Conservation (phyloP, 2,329 filamentous ascomycete species). For the Beauveria asiatica region DNA sequence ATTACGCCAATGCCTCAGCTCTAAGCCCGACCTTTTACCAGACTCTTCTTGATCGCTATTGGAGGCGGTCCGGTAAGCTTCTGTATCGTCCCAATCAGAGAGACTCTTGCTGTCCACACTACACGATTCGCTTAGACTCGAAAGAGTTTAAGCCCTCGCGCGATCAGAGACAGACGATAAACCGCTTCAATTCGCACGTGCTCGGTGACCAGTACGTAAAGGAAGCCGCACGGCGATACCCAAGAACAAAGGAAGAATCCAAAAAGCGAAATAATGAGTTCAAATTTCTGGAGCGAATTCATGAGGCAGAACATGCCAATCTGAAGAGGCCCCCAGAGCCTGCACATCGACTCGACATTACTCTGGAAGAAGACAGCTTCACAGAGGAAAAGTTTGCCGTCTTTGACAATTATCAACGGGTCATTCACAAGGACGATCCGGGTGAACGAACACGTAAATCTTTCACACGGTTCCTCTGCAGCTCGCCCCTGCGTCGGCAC, state of each 20-base stretch:
- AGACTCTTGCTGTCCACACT: conserved; percentile 85
- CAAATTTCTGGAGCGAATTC: conserved; percentile 55
- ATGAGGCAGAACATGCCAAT: conserved; percentile 54
- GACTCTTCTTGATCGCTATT: conserved; percentile 62
- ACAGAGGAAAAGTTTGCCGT: conserved; percentile 68
- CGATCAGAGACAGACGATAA: conserved; percentile 67
- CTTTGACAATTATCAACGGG: conserved; percentile 65
- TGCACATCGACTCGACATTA: conserved; percentile 59
- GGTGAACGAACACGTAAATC: conserved; percentile 49
- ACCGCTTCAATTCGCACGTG: conserved; percentile 66
- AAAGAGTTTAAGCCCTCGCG: conserved; percentile 55
- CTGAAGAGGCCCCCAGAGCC: conserved; percentile 53
- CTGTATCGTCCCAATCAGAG: conserved; percentile 73
- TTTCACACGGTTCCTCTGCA: conserved; percentile 67
- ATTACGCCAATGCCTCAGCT: conserved; percentile 56
- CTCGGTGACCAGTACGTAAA: conserved; percentile 60
- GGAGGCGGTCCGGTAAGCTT: conserved; percentile 63
- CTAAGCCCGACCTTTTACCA: conserved; percentile 63
- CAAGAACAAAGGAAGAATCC: conserved; percentile 57
- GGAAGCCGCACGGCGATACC: conserved; percentile 54
- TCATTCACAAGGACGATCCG: conserved; percentile 61
- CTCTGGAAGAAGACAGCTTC: conserved; percentile 60
- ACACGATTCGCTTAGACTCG: conserved; percentile 68
- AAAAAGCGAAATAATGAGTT: conserved; percentile 60
- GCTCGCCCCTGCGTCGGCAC: conserved; percentile 52